Evolutionary conservation across 805 yeast genomes (phyloP), one percentile per base, ranked within the genome.

Genomic region (Candida easanensis): DNA sequence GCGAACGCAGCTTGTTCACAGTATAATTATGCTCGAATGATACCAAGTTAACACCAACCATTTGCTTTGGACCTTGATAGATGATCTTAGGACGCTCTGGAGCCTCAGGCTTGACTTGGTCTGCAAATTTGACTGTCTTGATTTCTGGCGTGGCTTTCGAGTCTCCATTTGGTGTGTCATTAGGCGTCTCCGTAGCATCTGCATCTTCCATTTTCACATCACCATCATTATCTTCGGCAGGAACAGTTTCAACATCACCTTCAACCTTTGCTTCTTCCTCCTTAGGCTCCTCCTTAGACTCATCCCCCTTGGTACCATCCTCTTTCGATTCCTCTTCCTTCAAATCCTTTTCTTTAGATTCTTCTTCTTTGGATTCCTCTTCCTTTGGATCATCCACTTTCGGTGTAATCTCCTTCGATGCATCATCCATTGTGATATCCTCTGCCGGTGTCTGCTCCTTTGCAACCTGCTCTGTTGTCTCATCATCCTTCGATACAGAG

Each of bases 41-140:
- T 0, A 88, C 60, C 32, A 67, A 67, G 51, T 82, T 79, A 27
- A 76, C 69, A 1, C 79, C 70, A 2, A 83, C 79, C 41, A 70
- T 70, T 54, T 81, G 88, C 2, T 68, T 62, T 1, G 95, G 95
- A 0, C 95, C 95, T 59, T 81, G 82, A 52, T 71, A 79, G 0
- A 68, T 47, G 1, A 49, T 43, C 33, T 45, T 39, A 18, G 58
- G 62, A 25, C 43, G 52, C 15, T 48, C 52, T 16, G 49, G 52
- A 21, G 33, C 36, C 45, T 13, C 41, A 27, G 11, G 46, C 23
- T 17, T 38, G 38, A 9, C 14, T 13, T 48, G 51, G 37, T 47
- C 62, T 32, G 42, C 54, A 45, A 53, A 51, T 41, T 46, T 54
- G 40, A 53, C 56, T 31, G 49, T 34, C 34, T 48, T 51, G 13